phyloP scores from a whole-genome alignment of 1,284 basidiomycete genomes.

The Microbotryum saponariae region DNA sequence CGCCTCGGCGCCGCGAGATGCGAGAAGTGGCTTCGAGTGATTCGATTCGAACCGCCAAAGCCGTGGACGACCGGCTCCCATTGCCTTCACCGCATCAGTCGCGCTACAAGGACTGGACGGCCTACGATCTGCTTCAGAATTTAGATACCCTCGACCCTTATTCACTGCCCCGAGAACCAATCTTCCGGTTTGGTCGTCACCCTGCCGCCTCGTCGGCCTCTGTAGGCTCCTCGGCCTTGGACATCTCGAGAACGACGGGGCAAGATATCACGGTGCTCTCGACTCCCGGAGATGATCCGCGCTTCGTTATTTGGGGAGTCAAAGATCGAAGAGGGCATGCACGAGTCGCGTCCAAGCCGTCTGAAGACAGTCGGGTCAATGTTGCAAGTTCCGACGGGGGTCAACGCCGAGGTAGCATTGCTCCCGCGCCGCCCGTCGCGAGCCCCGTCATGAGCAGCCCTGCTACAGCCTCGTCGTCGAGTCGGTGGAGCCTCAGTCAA shows the following conservation, averaged over 20 bases:
- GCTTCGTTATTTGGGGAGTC: constrained; percentile 76
- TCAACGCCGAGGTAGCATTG: neutral
- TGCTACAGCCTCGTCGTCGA: constrained; percentile 5
- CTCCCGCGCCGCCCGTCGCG: constrained; percentile 25
- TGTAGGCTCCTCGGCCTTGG: constrained; percentile 17
- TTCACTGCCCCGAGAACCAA: neutral
- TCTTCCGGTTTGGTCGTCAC: constrained; percentile 20
- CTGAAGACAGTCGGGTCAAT: neutral
- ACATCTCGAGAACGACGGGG: constrained; percentile 9
- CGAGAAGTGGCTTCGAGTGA: constrained; percentile 30
- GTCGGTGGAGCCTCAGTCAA: constrained; percentile 11
- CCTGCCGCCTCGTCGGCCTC: constrained; percentile 19
- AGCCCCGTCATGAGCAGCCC: constrained; percentile 37
- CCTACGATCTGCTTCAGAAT: constrained; percentile 23
- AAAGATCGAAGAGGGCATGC: neutral
- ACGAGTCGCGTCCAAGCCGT: neutral
- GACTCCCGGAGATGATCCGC: constrained; percentile 65
- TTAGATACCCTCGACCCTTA: neutral
- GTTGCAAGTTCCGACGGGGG: neutral
- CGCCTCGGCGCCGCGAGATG: constrained; percentile 5
- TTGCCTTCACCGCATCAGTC: neutral
- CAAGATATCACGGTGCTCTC: constrained; percentile 29
- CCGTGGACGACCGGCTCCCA: neutral
- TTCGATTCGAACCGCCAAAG: constrained; percentile 32
- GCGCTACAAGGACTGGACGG: constrained; percentile 15